Base-by-base conservation (phyloP, 2,329 filamentous ascomycete species). In the Atkinsonella texensis region DNA sequence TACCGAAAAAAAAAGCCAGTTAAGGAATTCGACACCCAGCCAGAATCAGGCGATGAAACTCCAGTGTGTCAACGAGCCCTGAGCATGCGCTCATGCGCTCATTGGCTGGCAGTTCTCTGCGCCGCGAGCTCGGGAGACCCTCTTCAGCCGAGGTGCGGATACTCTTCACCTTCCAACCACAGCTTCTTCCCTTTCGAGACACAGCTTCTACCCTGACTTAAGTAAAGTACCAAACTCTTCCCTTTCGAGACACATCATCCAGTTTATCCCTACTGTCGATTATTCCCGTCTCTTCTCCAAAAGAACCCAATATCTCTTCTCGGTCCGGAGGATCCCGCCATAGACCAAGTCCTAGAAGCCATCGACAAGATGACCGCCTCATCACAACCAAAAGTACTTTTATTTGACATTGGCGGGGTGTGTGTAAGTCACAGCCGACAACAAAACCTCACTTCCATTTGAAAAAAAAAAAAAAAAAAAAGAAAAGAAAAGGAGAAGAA, bases 341-440 rank as follows among this genome's bases (percentile, higher is more conserved):
- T 58, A 54, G 53, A 56, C 18, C 60, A 61, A 47, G 59, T 67
- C 18, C 54, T 68, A 11, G 59, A 62, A 52, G 61, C 57, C 31
- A 60, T 68, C 46, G 60, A 62, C 53, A 54, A 62, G 39, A 77
- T 77, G 74, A 56, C 70, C 9, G 57, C 61, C 44, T 63, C 63
- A 41, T 73, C 69, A 52, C 73, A 74, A 53, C 86, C 87, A 32
- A 85, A 86, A 59, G 87, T 87, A 51, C 72, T 94, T 33, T 74
- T 98, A 20, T 97, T 97, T 67, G 93, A 98, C 69, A 93, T 98
- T 59, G 93, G 93, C 40, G 93, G 93, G 55, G 93, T 98, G 59
- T 94, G 89, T 76, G 91, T 95, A 84, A 75, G 88, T 82, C 54
- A 49, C 43, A 47, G 35, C 35, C 40, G 3, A 15, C 10, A 17